Percentiles rank a stretch among this genome's conserved stretches.
These are phyloP conservation scores for Trichoderma sp. DNA, from an alignment of 2,329 filamentous ascomycete species.

Conservation along the genomic window DNA sequence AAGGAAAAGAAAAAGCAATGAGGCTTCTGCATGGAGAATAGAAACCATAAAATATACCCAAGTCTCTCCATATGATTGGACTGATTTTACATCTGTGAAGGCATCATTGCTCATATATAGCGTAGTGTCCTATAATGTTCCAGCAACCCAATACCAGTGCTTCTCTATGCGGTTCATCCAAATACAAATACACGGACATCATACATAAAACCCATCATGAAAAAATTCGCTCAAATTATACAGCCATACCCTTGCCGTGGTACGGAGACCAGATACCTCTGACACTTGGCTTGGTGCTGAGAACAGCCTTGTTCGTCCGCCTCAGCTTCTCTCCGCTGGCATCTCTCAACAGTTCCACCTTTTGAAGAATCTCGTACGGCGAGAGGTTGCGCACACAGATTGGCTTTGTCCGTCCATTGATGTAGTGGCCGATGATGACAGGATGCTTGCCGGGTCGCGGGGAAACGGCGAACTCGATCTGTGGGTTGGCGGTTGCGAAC, in stretches of 20 bases:
- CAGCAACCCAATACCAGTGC: conserved; percentile 31
- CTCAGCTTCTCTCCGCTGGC: conserved; percentile 73
- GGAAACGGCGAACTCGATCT: conserved; percentile 88
- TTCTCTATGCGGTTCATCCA: conserved; percentile 25
- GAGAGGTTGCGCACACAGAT: conserved; percentile 88
- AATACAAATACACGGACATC: conserved; percentile 33
- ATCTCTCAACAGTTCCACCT: conserved; percentile 70
- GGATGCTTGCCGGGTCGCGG: conserved; percentile 89
- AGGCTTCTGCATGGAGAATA: neutral
- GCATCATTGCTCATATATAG: conserved; percentile 8
- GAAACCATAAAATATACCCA: neutral
- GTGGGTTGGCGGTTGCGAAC: conserved; percentile 79
- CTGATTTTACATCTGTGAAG: neutral
- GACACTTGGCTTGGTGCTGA: conserved; percentile 63
- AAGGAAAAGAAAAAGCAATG: neutral
- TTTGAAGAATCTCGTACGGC: conserved; percentile 74
- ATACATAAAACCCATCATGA: neutral
- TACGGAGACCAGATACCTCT: conserved; percentile 71
- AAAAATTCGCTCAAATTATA: conserved; percentile 38
- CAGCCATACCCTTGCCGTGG: conserved; percentile 57
- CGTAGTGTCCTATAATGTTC: conserved; percentile 22
- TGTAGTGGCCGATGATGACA: conserved; percentile 83
- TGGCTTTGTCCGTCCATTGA: conserved; percentile 83
- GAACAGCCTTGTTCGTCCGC: conserved; percentile 61
- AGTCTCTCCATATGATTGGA: neutral